Evolutionary conservation across 441 rosid species (phyloP), one percentile per base, ranked within the genome.

Genomic region (Flueggea neowawraea): DNA sequence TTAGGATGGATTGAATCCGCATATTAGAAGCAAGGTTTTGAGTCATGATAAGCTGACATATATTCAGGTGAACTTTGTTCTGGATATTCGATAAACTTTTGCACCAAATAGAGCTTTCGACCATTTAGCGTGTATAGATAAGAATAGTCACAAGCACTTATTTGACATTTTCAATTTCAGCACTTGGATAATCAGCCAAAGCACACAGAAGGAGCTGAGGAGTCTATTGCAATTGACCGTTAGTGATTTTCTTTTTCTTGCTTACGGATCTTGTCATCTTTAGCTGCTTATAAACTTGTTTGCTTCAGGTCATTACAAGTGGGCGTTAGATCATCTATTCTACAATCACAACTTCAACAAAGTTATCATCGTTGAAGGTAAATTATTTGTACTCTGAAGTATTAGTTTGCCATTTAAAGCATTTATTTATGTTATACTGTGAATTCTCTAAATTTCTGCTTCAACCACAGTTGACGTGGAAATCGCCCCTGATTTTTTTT

Each of bases 291-390:
- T 17, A 65, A 68, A 43, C 67, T 61, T 58, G 61, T 39, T 71
- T n/a, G n/a, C n/a, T 60, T 57, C 44, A 95, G 99, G 94, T 64
- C 99, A 95, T 82, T 95, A 95, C 83, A 91, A 95, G 73, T 95
- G 99, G 99, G 97, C 96, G 62, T 64, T 95, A 84, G 97, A 87
- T 77, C 71, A 87, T 69, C 67, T 95, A 75, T 95, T 95, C 82
- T 81, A 84, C 78, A 77, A 80, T 74, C 89, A 84, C 71, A 95
- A 95, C 7, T 89, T 89, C 69, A 80, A 67, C 68, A 82, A 81
- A 65, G 96, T 83, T 58, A 89, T 95, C 77, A 89, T 91, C 77
- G 91, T 95, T 73, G 97, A 89, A 89, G 99, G 97, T 91, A 73
- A 56, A 53, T n/a, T 69, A 59, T 63, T 31, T 49, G n/a, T n/a